A percentile compares a stretch with the other conserved stretches of the same genome.
Conservation (phyloP, 352 stramenopile genomes). For the Pythium rhizo-oryzae region DNA sequence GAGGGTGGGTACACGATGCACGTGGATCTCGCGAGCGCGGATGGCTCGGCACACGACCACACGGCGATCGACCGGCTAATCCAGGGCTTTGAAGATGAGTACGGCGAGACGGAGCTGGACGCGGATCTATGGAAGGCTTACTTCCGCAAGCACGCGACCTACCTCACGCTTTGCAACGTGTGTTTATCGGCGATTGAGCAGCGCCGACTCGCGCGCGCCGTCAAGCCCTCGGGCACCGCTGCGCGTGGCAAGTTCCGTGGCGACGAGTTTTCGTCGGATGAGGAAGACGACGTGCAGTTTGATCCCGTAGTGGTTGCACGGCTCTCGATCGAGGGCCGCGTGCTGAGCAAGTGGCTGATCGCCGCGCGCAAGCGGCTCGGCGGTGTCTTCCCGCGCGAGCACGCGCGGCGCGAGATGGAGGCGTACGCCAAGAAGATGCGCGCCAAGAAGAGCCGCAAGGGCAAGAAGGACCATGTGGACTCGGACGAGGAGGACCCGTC, state of each 20-base stretch:
- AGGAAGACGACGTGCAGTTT: conserved; percentile 89
- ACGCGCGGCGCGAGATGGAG: conserved; percentile 90
- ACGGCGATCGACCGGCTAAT: conserved; percentile 81
- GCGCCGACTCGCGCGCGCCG: conserved; percentile 43
- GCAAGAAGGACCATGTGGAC: conserved; percentile 62
- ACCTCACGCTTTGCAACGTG: conserved; percentile 94
- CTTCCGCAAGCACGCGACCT: conserved; percentile 93
- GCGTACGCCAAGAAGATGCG: conserved; percentile 92
- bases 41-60: conserved; percentile 67
- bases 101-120: conserved; percentile 88
- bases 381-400: conserved; percentile 87
- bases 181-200: conserved; percentile 81
- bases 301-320: conserved; percentile 91
- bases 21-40: conserved; percentile 78
- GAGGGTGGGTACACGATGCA: conserved; percentile 74
- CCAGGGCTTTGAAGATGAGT: conserved; percentile 73
- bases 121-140: conserved; percentile 96
- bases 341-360: conserved; percentile 95
- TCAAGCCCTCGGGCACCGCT: conserved; percentile 31
- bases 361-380: conserved; percentile 91
- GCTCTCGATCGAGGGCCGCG: conserved; percentile 88
- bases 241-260: conserved; percentile 52
- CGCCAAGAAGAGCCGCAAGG: conserved; percentile 56
- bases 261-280: conserved; percentile 94
- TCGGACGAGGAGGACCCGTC: conserved; percentile 76